phyloP scores from a whole-genome alignment of 2,329 filamentous ascomycete species.

The Epichloe baconii region DNA sequence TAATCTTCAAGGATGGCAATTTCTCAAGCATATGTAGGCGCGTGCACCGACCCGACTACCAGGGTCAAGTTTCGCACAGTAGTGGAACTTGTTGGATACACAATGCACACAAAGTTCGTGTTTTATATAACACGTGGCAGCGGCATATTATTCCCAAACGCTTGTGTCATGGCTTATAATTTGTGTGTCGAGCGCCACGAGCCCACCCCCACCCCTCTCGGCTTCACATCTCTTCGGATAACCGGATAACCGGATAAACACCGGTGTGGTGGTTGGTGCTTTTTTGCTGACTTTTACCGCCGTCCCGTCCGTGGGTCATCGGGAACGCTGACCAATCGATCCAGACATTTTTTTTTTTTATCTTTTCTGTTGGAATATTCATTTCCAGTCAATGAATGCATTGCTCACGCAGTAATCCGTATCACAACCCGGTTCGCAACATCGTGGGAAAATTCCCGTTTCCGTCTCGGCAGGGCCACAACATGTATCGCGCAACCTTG shows the following conservation, averaged over 20 bases:
- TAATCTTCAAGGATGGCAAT: too few species aligned
- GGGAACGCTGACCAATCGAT: conserved; percentile 4
- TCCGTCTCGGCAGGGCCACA: not conserved
- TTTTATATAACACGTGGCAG: not conserved
- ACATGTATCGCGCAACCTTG: conserved; percentile 41
- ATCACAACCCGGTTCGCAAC: not conserved
- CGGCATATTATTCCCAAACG: not conserved
- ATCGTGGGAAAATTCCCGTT: not conserved
- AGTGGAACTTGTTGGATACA: too few species aligned
- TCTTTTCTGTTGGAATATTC: not conserved
- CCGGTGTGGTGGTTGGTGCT: not conserved
- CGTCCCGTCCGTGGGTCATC: not conserved
- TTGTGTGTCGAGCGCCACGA: not conserved
- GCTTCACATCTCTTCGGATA: not conserved
- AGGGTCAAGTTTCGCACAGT: too few species aligned
- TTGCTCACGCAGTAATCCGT: not conserved
- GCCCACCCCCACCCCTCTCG: not conserved
- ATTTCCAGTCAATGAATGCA: not conserved
- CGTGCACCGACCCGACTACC: too few species aligned
- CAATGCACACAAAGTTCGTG: too few species aligned
- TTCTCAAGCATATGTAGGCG: too few species aligned
- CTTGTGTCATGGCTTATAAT: not conserved
- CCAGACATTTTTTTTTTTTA: not conserved
- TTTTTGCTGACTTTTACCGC: not conserved
- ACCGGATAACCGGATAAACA: conserved; percentile 1